Base-by-base conservation (phyloP, 2,329 filamentous ascomycete species). In the Zymoseptoria passerinii region DNA sequence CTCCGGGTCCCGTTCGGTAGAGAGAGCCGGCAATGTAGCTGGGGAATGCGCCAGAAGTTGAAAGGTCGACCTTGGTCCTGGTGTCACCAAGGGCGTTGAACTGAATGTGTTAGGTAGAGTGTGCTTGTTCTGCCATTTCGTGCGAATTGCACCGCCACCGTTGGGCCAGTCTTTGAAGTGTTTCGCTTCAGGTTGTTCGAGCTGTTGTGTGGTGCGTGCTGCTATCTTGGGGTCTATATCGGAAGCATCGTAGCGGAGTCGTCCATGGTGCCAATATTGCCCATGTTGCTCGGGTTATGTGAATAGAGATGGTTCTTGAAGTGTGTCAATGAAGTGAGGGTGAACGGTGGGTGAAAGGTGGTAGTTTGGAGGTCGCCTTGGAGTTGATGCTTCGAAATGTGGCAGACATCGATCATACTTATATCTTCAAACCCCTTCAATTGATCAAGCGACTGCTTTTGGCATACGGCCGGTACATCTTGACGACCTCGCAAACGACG, bases 1-100 rank as follows among this genome's bases (percentile, higher is more conserved):
- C 79, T 0, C 88, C 87, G 0, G 88, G 88, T 0, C 90, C 89
- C 0, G 87, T 91, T 23, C 89, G 81, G 71, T 86, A 92, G 0
- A 94, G 78, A 1, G 81, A 78, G 1, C 90, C 90, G 2, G 87
- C 84, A 3, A 83, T 83, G 77, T 88, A 92, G 1, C 77, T 59
- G 1, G 90, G 90, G 54, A 94, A 90, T 0, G 72, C 71, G 9
- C 90, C 90, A 44, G 76, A 78, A 4, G 92, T 79, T 0, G 68
- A 66, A 10, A 92, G 79, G 53, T 84, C 76, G 3, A 91, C 44
- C 49, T 57, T 56, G 8, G 44, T 44, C 48, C 55, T 57, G 16
- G 52, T 40, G 8, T 56, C 52, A 16, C 48, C 49, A 10, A 48
- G 28, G 5, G 51, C 58, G 28, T 59, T 48, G 48, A 59, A 59